A percentile compares a stretch with the other conserved stretches of the same genome.
Conservation (phyloP, 108 stramenopile species). For the Conticribra weissflogii region DNA sequence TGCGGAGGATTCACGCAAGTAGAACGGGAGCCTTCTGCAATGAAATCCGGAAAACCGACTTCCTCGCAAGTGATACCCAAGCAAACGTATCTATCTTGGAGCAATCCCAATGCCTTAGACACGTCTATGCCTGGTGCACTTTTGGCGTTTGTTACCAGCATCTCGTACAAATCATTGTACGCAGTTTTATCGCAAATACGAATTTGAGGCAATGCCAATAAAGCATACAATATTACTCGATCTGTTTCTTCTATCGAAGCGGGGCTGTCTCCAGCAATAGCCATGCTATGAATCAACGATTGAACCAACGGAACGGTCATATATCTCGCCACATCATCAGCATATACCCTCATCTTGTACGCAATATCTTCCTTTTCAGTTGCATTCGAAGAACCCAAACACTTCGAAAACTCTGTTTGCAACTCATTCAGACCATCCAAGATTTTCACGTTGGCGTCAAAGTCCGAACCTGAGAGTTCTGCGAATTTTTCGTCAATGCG, state of each 20-base stretch:
- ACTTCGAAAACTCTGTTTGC: constrained; percentile 24
- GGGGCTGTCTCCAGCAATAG: constrained; percentile 4
- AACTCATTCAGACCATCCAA: constrained; percentile 46
- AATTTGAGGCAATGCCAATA: constrained; percentile 30
- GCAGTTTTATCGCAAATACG: constrained; percentile 18
- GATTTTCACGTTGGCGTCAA: constrained; percentile 60
- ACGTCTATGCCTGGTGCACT: background rate
- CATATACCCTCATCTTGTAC: constrained; percentile 34
- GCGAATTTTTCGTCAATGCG: constrained; percentile 52
- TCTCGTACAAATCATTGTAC: constrained; percentile 23
- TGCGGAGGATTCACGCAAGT: constrained; percentile 18
- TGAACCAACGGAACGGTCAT: constrained; percentile 82
- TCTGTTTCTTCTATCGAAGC: constrained; percentile 6
- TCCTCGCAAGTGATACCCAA: constrained; percentile 33
- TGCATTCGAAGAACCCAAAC: constrained; percentile 14
- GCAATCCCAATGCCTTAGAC: background rate
- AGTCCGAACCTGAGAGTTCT: constrained; percentile 46
- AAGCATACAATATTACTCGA: constrained; percentile 25
- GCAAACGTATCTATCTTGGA: constrained; percentile 33
- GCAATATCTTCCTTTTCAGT: constrained; percentile 34
- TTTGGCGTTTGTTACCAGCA: constrained; percentile 25
- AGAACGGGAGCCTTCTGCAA: background rate
- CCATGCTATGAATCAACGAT: constrained; percentile 62
- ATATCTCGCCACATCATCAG: constrained; percentile 36
- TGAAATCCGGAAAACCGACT: constrained; percentile 15